Base-by-base conservation (phyloP, 805 yeast genomes). In the Starmerella stigmatis region DNA sequence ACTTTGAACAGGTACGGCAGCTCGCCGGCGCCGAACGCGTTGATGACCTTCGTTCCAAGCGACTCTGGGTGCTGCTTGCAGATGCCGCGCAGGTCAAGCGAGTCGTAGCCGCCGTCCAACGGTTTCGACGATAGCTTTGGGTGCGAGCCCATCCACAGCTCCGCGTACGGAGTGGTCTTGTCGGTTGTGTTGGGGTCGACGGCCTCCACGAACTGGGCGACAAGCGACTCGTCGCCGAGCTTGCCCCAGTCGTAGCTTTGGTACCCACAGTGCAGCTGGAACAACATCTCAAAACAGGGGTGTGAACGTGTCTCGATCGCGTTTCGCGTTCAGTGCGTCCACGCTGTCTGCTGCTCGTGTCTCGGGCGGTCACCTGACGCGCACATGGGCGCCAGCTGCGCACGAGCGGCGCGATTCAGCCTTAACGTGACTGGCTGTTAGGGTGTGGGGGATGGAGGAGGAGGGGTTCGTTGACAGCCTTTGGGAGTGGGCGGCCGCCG, bases 131-230 rank as follows among this genome's bases (percentile, higher is more conserved):
- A 96, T 11, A 82, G 86, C 37, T 82, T 82, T 43, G 94, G 89
- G 62, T 92, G 98, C 21, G 97, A 86, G 31, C 98, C 98, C 98
- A 92, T 92, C 98, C 98, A 92, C 55, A 92, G 71, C 64, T 92
- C 98, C 15, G 98, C 98, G 60, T 92, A 92, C 10, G 98, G 97
- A 59, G 78, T 76, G 30, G 70, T 43, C 57, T 81, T 88, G 53
- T 82, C 85, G 45, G 86, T 73, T 16, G 59, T 60, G 44, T 84
- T 69, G 11, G 55, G 35, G 2, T 84, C 74, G 64, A 82, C 79
- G 35, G 94, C 77, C 41, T 71, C 69, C 30, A 79, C 71, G 35
- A 94, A 94, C 61, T 73, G 79, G 4, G 98, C 98, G 42, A 88
- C 98, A 7, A 94, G 81, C 16, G 95, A 84, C 6, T 75, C 55